Percentiles rank a stretch among this genome's conserved stretches.
These are phyloP conservation scores for Lathyrus oleraceus DNA, from an alignment of 306 rosid genomes.

Conservation along the genomic window DNA sequence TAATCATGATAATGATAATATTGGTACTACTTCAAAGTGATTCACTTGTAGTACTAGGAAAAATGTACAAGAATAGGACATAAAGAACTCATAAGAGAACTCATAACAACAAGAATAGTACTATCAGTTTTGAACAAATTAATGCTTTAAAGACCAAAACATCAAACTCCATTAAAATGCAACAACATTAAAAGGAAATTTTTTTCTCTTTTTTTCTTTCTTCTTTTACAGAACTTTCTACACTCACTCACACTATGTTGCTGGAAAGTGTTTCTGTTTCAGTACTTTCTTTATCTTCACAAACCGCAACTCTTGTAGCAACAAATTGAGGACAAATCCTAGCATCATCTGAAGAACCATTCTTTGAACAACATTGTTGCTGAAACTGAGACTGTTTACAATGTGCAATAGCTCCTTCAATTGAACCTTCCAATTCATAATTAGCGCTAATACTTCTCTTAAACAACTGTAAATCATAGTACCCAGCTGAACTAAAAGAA, in stretches of 20 bases:
- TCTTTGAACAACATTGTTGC: conserved; percentile 40
- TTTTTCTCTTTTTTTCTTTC: background rate
- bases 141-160: conserved; percentile 34
- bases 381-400: conserved; percentile 69
- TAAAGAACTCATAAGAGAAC: background rate
- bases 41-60: conserved; percentile 22
- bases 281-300: conserved; percentile 41
- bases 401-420: conserved; percentile 95
- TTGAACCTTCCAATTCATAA: conserved; percentile 69
- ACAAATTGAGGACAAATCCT: conserved; percentile 43
- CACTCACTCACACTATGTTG: conserved; percentile 20
- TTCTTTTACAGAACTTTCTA: conserved; percentile 25
- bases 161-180: conserved; percentile 39
- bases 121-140: conserved; percentile 25
- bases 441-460: conserved; percentile 75
- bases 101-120: background rate
- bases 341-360: conserved; percentile 23
- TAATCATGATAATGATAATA: conserved; percentile 23
- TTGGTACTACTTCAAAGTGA: conserved; percentile 6
- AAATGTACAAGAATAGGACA: conserved; percentile 31
- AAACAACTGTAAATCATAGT: conserved; percentile 55
- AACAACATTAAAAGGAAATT: conserved; percentile 37
- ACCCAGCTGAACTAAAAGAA: conserved; percentile 68
- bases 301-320: conserved; percentile 42
- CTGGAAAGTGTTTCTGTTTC: conserved; percentile 28